phyloP scores from a whole-genome alignment of 495 filamentous ascomycete species.

The Penicillium bialowiezense region DNA sequence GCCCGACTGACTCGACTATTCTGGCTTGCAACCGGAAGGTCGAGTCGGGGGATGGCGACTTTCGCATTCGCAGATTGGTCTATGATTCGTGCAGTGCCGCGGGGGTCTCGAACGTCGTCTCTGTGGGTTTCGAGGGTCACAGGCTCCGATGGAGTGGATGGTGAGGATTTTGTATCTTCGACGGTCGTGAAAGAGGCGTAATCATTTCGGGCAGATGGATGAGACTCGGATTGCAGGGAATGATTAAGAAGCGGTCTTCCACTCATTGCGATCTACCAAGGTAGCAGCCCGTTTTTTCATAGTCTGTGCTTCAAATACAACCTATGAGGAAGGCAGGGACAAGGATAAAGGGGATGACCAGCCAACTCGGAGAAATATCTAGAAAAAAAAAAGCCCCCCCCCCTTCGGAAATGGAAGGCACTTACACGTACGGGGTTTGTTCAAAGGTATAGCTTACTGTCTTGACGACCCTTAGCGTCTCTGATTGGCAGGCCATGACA shows the following conservation, averaged over 20 bases:
- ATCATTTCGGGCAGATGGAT: not conserved
- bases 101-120: not conserved
- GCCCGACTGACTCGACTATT: constrained; percentile 3
- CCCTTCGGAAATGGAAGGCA: not conserved
- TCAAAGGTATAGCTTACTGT: not conserved
- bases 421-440: not conserved
- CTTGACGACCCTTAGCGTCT: not conserved
- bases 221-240: not conserved
- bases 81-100: not conserved
- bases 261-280: constrained; percentile 1
- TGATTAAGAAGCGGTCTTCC: not conserved
- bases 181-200: not conserved
- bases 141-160: not conserved
- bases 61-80: not conserved
- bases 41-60: constrained; percentile 4
- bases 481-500: not conserved
- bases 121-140: not conserved
- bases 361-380: no score
- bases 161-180: not conserved
- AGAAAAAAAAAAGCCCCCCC: not conserved
- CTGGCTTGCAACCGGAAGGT: not conserved
- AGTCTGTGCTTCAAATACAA: not conserved
- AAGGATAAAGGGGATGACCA: no score
- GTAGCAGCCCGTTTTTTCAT: constrained; percentile 1
- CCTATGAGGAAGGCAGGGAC: no score